Evolutionary conservation across 768 basidiomycete genomes (phyloP), one percentile per base, ranked within the genome.

Genomic region (Cystobasidium tubakii): DNA sequence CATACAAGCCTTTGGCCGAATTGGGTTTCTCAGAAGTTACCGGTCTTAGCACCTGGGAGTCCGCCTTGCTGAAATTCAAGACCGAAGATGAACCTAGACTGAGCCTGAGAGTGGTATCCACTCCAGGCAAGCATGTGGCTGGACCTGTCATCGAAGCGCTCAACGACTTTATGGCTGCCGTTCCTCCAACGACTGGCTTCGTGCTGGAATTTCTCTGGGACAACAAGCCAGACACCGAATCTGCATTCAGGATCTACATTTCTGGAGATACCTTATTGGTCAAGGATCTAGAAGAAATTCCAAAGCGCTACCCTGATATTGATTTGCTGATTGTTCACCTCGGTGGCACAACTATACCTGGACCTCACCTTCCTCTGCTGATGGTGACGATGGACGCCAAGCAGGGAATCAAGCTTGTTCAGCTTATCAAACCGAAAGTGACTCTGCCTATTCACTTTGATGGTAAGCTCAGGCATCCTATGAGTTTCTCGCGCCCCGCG

Each of bases 331-430:
- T 82, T 3, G 76, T 81, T 31, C 81, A 82, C 64, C 77, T 82
- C 3, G 81, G 82, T 9, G 81, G 81, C 15, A 82, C 81, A 33
- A 81, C 81, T 27, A 76, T 82, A 10, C 81, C 81, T 1, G 77
- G 76, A 10, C 77, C 80, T 6, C 74, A 75, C 25, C 74, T 78
- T 27, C 78, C 78, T 17, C 39, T 79, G 34, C 71, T 79, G 53
- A 79, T 79, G 78, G 78, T 79, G 13, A 82, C 82, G 0, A 82
- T 82, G 82, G 81, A 82, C 67, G 82, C 78, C 0, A 75, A 75
- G 42, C 80, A 81, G 67, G 82, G 82, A 43, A 72, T 79, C 73
- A 75, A 81, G 70, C 78, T 82, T 9, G 73, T 81, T 13, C 78
- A 79, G 64, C 75, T 81, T 29, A 77, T 81, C 63, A 75, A 79